phyloP scores from a whole-genome alignment of 306 rosid genomes.

The Quercus glauca region DNA sequence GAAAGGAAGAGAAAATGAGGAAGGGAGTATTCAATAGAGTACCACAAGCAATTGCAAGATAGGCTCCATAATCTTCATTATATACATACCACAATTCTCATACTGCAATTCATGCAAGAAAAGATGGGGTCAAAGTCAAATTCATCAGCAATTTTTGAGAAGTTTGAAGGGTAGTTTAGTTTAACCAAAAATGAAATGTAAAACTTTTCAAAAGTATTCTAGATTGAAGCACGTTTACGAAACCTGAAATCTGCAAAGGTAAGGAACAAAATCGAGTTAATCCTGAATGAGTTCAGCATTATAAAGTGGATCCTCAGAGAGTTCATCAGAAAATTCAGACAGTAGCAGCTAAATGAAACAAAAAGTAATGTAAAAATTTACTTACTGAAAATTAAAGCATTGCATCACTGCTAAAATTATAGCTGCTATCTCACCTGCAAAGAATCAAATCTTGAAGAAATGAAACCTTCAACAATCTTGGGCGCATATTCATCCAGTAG shows the following conservation, averaged over 20 bases:
- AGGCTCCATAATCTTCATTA: no score
- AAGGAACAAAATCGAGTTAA: conserved; percentile 90
- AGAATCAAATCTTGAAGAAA: conserved; percentile 87
- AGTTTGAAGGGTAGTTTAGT: no score
- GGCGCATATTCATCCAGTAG: conserved; percentile 96
- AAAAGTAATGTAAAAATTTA: not conserved
- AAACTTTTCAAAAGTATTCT: no score
- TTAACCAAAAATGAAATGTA: no score
- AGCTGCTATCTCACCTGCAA: conserved; percentile 62
- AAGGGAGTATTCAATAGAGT: no score
- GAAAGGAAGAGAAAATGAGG: no score
- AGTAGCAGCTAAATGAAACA: conserved; percentile 32
- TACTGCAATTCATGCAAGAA: conserved; percentile 21
- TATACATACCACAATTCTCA: no score
- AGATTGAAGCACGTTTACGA: no score
- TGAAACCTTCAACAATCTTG: conserved; percentile 89
- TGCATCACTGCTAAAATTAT: no score
- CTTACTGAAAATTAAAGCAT: no score
- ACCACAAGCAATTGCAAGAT: no score
- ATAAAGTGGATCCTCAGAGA: conserved; percentile 87
- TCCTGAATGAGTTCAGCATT: conserved; percentile 96
- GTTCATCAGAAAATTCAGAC: conserved; percentile 90
- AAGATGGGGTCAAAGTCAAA: conserved; percentile 25
- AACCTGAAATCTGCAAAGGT: conserved; percentile 92
- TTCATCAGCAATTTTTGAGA: no score